Evolutionary conservation across 75 land plant genomes (phyloP).

Genomic region (Azolla pinnata): DNA sequence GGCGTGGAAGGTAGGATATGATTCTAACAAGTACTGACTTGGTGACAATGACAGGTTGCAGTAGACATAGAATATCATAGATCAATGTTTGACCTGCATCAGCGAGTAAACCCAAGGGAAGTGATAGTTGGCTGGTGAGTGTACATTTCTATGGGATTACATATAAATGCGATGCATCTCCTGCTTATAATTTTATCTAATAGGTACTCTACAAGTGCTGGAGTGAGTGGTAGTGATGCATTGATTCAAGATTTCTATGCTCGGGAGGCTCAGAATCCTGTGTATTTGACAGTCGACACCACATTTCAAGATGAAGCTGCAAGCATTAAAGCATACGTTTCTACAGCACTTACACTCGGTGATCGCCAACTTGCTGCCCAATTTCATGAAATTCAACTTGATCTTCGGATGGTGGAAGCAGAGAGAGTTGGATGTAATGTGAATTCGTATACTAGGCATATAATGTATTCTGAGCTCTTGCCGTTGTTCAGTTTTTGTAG

Average conservation of each 20-base stretch:
- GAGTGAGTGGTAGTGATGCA: constrained; percentile 85
- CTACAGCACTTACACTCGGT: constrained; percentile 65
- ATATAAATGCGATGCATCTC: background rate
- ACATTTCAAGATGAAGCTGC: constrained; percentile 57
- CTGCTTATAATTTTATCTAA: background rate
- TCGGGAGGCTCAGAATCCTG: constrained; percentile 70
- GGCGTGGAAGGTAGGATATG: too few relatives aligned
- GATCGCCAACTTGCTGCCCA: constrained; percentile 90
- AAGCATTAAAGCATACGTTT: constrained; percentile 69
- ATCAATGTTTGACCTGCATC: constrained; percentile 76
- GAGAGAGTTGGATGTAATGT: constrained; percentile 90
- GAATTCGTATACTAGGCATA: background rate
- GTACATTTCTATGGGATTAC: background rate
- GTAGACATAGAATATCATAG: constrained; percentile 97
- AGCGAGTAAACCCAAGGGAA: constrained; percentile 95
- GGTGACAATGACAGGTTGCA: constrained; percentile 92
- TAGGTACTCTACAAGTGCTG: constrained; percentile 95
- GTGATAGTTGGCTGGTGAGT: constrained; percentile 92
- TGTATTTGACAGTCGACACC: constrained; percentile 90
- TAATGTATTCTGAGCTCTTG: background rate
- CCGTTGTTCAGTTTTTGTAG: constrained; percentile 2
- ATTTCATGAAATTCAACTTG: constrained; percentile 92
- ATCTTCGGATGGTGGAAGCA: constrained; percentile 87
- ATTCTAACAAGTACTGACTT: too few relatives aligned
- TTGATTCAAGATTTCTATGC: constrained; percentile 93